phyloP scores from a whole-genome alignment of 192 early-diverging fungal genomes.

The Chytriomyces confervae region DNA sequence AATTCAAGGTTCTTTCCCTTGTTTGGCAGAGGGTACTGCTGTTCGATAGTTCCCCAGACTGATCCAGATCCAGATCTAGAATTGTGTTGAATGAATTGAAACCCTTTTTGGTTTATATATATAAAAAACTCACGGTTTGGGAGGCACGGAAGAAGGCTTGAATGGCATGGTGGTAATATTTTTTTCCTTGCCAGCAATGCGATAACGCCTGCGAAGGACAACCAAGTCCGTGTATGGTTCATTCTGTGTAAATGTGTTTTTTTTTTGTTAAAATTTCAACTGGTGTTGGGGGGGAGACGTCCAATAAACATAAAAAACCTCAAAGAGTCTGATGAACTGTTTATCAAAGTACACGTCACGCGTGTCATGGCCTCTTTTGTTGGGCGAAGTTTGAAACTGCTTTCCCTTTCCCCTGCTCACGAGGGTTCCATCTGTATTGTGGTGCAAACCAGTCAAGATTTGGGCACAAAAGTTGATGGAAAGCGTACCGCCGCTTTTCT shows the following conservation, averaged over 20 bases:
- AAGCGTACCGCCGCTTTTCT: constrained; percentile 37
- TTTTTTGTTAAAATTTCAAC: background rate
- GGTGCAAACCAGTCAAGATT: constrained; percentile 26
- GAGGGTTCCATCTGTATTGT: constrained; percentile 35
- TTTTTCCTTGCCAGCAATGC: constrained; percentile 57
- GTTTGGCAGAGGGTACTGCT: constrained; percentile 59
- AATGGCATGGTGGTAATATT: constrained; percentile 57
- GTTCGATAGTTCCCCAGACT: constrained; percentile 60
- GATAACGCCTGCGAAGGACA: constrained; percentile 50
- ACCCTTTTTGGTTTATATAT: background rate
- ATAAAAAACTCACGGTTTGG: constrained; percentile 52
- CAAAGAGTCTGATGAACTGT: constrained; percentile 57
- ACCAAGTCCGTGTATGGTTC: constrained; percentile 63
- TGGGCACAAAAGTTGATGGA: constrained; percentile 13
- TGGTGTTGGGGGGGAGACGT: too few relatives aligned
- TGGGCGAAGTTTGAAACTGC: constrained; percentile 59
- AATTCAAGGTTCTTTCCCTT: constrained; percentile 39
- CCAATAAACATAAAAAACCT: constrained; percentile 28
- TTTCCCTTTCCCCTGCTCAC: constrained; percentile 56
- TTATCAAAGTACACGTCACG: constrained; percentile 62
- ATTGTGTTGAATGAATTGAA: background rate
- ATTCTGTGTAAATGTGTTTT: constrained; percentile 39
- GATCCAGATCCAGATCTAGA: constrained; percentile 60
- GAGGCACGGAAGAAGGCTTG: constrained; percentile 58
- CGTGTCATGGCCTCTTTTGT: constrained; percentile 58